Percentiles rank a stretch among this genome's conserved stretches.
Evolutionary conservation across 495 filamentous ascomycete genomes (phyloP).

Genomic region (Xylaria intraflava): DNA sequence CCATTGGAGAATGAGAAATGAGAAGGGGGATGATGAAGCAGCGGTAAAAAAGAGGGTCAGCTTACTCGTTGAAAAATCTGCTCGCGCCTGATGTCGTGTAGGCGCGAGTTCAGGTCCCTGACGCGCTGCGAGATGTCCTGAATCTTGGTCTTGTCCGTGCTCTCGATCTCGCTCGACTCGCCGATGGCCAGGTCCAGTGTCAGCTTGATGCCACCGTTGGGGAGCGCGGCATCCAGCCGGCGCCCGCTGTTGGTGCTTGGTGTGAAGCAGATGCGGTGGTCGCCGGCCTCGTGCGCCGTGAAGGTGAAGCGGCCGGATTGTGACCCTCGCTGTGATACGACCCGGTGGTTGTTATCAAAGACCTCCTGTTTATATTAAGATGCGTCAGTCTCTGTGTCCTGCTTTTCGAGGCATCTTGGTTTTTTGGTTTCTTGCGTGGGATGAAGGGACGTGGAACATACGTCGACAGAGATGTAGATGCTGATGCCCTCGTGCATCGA

Average conservation of each 20-base stretch:
- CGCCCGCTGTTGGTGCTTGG: slow-evolving; percentile 57
- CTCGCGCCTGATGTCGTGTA: slow-evolving; percentile 86
- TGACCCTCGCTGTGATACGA: slow-evolving; percentile 77
- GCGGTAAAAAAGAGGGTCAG: not conserved
- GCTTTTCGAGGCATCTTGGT: not conserved
- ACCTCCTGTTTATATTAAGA: slow-evolving; percentile 51
- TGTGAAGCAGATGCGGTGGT: slow-evolving; percentile 91
- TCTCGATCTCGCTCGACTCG: slow-evolving; percentile 91
- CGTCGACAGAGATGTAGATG: slow-evolving; percentile 86
- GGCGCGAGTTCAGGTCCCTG: slow-evolving; percentile 77
- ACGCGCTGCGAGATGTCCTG: slow-evolving; percentile 85
- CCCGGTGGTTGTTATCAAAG: slow-evolving; percentile 97
- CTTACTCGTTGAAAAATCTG: slow-evolving; percentile 92
- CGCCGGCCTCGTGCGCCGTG: slow-evolving; percentile 85
- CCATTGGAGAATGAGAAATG: too few species aligned
- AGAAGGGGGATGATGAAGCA: not conserved
- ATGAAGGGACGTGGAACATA: slow-evolving; percentile 23
- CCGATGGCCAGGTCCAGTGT: slow-evolving; percentile 91
- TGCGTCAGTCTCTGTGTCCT: not conserved
- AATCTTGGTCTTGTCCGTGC: slow-evolving; percentile 88
- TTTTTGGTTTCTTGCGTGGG: not conserved
- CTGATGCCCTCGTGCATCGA: slow-evolving; percentile 61
- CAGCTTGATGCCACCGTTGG: slow-evolving; percentile 70
- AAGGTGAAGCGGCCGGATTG: slow-evolving; percentile 86
- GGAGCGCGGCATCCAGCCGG: slow-evolving; percentile 56